Evolutionary conservation across 2,329 filamentous ascomycete genomes (phyloP).

Genomic region (Fusarium sp.): DNA sequence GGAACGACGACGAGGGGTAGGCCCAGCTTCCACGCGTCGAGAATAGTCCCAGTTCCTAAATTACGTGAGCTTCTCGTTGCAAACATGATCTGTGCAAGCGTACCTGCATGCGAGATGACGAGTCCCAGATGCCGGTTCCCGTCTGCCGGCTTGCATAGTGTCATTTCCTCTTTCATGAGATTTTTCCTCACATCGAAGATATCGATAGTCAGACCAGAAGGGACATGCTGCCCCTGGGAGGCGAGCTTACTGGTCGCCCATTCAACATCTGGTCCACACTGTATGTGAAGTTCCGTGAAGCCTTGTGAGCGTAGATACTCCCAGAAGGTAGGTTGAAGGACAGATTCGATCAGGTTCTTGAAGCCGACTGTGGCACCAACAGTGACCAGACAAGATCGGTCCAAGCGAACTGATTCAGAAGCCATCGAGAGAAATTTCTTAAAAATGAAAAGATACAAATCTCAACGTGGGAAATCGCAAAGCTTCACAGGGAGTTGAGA

Average conservation of each 20-base stretch:
- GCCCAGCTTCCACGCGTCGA: constrained; percentile 83
- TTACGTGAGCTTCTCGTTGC: constrained; percentile 21
- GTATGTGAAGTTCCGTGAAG: constrained; percentile 83
- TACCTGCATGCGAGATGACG: constrained; percentile 92
- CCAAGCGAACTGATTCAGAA: constrained; percentile 5
- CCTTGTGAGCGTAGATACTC: constrained; percentile 68
- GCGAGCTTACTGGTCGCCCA: constrained; percentile 51
- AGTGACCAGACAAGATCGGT: constrained; percentile 82
- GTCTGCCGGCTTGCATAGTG: constrained; percentile 63
- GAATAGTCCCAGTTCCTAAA: constrained; percentile 88
- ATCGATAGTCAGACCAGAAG: constrained; percentile 46
- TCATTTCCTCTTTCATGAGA: constrained; percentile 66
- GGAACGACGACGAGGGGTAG: constrained; percentile 91
- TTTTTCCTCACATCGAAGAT: constrained; percentile 54
- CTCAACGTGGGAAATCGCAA: constrained; percentile 1
- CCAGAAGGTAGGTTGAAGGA: constrained; percentile 76
- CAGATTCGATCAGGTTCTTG: constrained; percentile 76
- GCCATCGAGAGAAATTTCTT: constrained; percentile 19
- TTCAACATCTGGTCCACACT: constrained; percentile 81
- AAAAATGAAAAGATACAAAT: neutral
- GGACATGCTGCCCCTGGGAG: constrained; percentile 43
- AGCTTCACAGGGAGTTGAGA: neutral
- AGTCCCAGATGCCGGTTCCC: constrained; percentile 74
- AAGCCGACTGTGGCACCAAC: constrained; percentile 95
- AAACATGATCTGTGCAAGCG: constrained; percentile 39